Conservation (phyloP, 2,329 filamentous ascomycete genomes). For the Cladorrhinum sp. region DNA sequence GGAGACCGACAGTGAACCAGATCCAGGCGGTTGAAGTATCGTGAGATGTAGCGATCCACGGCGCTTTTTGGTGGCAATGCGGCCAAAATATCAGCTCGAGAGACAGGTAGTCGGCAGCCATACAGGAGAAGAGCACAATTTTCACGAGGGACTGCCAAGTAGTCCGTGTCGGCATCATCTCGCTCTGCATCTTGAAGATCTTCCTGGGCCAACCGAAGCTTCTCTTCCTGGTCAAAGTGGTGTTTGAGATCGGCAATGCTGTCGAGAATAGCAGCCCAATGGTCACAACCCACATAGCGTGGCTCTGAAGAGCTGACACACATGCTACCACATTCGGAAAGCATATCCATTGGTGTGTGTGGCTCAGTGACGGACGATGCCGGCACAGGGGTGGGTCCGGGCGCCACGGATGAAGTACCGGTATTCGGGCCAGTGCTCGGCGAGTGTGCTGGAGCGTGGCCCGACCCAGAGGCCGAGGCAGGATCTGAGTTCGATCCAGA, state of each 20-base stretch:
- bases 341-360: neutral
- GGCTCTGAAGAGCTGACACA: conserved; percentile 24
- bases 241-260: conserved; percentile 40
- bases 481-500: too few relatives aligned
- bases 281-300: conserved; percentile 36
- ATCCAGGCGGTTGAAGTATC: conserved; percentile 37
- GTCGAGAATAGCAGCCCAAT: conserved; percentile 42
- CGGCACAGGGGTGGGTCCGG: neutral
- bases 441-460: neutral
- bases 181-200: neutral
- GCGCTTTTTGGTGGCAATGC: conserved; percentile 33
- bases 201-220: conserved; percentile 5
- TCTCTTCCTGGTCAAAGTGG: conserved; percentile 33
- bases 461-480: too few relatives aligned
- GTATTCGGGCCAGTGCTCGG: conserved; percentile 2
- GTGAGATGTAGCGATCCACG: conserved; percentile 36
- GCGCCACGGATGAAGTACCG: neutral
- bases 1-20: conserved; percentile 17
- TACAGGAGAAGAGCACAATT: conserved; percentile 32
- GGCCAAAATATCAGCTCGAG: conserved; percentile 33
- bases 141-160: neutral
- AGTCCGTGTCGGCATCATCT: neutral
- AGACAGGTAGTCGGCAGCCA: conserved; percentile 27
- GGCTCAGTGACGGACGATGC: conserved; percentile 4
- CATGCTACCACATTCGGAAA: conserved; percentile 34